phyloP scores from a whole-genome alignment of 139 green algal species.

The Klebsormidium nitens region DNA sequence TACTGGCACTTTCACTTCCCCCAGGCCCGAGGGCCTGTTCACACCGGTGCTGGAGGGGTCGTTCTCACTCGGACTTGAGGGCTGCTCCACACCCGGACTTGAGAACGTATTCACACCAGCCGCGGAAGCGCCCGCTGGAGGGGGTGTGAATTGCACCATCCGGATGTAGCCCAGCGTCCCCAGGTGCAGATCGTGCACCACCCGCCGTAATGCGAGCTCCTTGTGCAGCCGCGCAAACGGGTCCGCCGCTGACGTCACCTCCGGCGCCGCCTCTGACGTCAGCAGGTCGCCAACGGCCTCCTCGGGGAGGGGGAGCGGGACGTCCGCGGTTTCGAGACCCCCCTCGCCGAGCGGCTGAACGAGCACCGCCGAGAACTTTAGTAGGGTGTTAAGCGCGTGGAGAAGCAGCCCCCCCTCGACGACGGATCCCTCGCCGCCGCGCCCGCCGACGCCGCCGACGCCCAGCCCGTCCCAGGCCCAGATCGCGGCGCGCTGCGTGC shows the following conservation, averaged over 20 bases:
- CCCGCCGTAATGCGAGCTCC: neutral
- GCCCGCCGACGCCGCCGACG: slow-evolving; percentile 27
- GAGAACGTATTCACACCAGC: no score
- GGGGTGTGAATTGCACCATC: slow-evolving; percentile 11
- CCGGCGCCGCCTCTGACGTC: neutral
- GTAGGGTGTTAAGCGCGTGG: slow-evolving; percentile 28
- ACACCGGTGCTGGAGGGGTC: no score
- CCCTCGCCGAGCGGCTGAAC: slow-evolving; percentile 23
- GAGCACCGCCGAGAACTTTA: slow-evolving; percentile 23
- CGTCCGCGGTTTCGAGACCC: slow-evolving; percentile 4
- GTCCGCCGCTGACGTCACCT: neutral
- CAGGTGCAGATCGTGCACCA: slow-evolving; percentile 17
- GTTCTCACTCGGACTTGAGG: no score
- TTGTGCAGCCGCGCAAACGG: neutral
- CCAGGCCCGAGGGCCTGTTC: no score
- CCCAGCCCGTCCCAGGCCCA: slow-evolving; percentile 34
- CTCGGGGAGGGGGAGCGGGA: slow-evolving; percentile 8
- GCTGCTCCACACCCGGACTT: no score
- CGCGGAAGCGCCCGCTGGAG: no score
- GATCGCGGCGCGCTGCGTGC: slow-evolving; percentile 10
- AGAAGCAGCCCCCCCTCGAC: slow-evolving; percentile 29
- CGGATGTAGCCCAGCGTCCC: slow-evolving; percentile 13
- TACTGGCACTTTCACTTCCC: no score
- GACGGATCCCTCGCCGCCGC: slow-evolving; percentile 18
- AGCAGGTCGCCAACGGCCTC: neutral